phyloP scores from a whole-genome alignment of 371 early-diverging fungal genomes.

The Basidiobolus meristosporus region DNA sequence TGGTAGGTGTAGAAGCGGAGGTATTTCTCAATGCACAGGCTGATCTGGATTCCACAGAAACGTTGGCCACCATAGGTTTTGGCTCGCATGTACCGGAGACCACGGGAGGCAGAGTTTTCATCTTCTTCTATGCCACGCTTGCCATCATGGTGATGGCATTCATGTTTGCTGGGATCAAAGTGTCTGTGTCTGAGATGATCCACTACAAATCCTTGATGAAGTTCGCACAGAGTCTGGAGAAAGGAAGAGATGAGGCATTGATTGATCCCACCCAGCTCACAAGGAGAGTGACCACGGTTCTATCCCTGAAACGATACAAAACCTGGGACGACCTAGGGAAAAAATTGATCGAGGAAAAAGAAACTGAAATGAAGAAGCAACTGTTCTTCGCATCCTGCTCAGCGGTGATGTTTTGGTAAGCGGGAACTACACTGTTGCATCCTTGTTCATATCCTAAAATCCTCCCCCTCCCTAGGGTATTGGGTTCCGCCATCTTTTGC shows the following conservation, averaged over 20 bases:
- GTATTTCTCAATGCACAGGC: too few relatives aligned
- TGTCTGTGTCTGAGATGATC: neutral
- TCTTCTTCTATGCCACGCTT: slow-evolving; percentile 1
- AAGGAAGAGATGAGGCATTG: neutral
- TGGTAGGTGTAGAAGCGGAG: too few relatives aligned
- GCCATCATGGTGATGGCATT: slow-evolving; percentile 3
- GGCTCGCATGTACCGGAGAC: slow-evolving; percentile 1
- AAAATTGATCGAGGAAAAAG: neutral
- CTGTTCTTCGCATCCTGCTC: neutral
- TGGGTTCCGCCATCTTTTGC: slow-evolving; percentile 3
- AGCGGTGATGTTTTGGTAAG: slow-evolving; percentile 3
- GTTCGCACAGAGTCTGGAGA: neutral
- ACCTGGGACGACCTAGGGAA: neutral
- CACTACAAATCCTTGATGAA: neutral
- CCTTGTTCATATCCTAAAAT: neutral
- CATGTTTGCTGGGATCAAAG: neutral
- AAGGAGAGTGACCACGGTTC: neutral
- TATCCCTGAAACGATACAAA: neutral
- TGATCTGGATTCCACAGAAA: too few relatives aligned
- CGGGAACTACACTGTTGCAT: neutral
- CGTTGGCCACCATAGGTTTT: slow-evolving; percentile 3
- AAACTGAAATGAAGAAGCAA: neutral
- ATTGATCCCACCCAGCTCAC: neutral
- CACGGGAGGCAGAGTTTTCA: neutral
- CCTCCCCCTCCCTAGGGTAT: neutral